Evolutionary conservation across 1,284 basidiomycete genomes (phyloP).

Genomic region (Neolentinus lepideus): DNA sequence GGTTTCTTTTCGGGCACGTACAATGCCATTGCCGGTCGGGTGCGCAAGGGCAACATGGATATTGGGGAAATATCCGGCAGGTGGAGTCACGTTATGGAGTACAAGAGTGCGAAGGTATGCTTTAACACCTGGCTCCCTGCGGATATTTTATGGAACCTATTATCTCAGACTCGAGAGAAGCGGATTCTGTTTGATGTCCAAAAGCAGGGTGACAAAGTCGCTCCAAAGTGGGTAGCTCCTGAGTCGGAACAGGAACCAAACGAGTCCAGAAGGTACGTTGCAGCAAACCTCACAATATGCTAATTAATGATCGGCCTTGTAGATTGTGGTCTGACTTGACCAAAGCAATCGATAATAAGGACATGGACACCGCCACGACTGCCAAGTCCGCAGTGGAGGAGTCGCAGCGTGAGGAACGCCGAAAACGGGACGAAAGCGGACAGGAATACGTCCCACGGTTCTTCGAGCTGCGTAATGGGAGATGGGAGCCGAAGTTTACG

Average conservation of each 20-base stretch:
- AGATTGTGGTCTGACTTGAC: slow-evolving; percentile 88
- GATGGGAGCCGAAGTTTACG: slow-evolving; percentile 79
- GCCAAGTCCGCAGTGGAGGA: slow-evolving; percentile 93
- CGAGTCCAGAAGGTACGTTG: slow-evolving; percentile 74
- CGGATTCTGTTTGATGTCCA: slow-evolving; percentile 82
- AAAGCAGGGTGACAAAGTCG: slow-evolving; percentile 64
- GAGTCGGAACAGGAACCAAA: slow-evolving; percentile 87
- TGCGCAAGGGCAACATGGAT: slow-evolving; percentile 62
- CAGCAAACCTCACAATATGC: background rate
- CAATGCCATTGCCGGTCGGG: slow-evolving; percentile 82
- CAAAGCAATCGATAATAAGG: slow-evolving; percentile 77
- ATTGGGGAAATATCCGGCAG: slow-evolving; percentile 86
- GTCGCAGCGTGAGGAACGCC: slow-evolving; percentile 80
- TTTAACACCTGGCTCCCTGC: background rate
- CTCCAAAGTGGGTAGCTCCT: slow-evolving; percentile 78
- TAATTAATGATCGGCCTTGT: slow-evolving; percentile 2
- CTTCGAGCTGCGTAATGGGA: slow-evolving; percentile 73
- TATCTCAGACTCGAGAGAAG: slow-evolving; percentile 55
- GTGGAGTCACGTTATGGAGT: slow-evolving; percentile 92
- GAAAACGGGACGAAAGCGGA: slow-evolving; percentile 69
- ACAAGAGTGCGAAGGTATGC: slow-evolving; percentile 62
- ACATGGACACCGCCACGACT: slow-evolving; percentile 92
- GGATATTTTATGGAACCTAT: too few species aligned
- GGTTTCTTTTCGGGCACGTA: slow-evolving; percentile 96
- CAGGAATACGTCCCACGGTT: slow-evolving; percentile 67